Evolutionary conservation across 2,329 filamentous ascomycete genomes (phyloP), one percentile per base, ranked within the genome.

Genomic region (Exophiala spinifera): DNA sequence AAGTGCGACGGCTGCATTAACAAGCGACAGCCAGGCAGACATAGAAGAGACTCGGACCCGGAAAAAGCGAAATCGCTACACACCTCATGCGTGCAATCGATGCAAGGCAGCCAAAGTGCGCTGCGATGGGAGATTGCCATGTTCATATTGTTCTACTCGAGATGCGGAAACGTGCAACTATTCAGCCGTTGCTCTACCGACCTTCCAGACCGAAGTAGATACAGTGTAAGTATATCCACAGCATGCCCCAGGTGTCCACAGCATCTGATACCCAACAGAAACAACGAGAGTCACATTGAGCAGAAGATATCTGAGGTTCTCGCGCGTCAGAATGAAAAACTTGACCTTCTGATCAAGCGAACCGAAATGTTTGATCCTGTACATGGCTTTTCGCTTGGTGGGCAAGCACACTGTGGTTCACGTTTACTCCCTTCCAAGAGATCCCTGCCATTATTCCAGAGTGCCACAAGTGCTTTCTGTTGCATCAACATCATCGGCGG

Each of bases 11-110:
- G 25, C 34, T 15, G 34, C 34, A 37, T 10, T 15, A 15, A 19
- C 14, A 6, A 37, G 34, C 34, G n/a, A 37, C 4, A 37, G 34
- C 10, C n/a, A 6, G n/a, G 34, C 10, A 37, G 34, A 37, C 14
- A 7, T 3, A 8, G n/a, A 37, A 37, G 13, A 37, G 5, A 6
- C 5, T 15, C 14, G 10, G 17, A 11, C 34, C 7, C 14, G 34
- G 34, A 37, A 37, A 25, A 53, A 53, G 45, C 42, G 51, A 25
- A 53, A 45, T 53, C 51, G 51, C 21, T 53, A 53, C 15, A 53
- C 51, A 6, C 51, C 44, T n/a, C 51, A 53, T 43, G 51, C 51
- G n/a, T 53, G 51, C 28, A 36, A 53, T 31, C 36, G 45, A 11
- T 53, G 51, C 28, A 45, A 53, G 33, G 44, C 33, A 40, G 51